A percentile compares a stretch with the other conserved stretches of the same genome.
Evolutionary conservation across 2,329 filamentous ascomycete species (phyloP).

Genomic region (Rhexocercosporidium sp.): DNA sequence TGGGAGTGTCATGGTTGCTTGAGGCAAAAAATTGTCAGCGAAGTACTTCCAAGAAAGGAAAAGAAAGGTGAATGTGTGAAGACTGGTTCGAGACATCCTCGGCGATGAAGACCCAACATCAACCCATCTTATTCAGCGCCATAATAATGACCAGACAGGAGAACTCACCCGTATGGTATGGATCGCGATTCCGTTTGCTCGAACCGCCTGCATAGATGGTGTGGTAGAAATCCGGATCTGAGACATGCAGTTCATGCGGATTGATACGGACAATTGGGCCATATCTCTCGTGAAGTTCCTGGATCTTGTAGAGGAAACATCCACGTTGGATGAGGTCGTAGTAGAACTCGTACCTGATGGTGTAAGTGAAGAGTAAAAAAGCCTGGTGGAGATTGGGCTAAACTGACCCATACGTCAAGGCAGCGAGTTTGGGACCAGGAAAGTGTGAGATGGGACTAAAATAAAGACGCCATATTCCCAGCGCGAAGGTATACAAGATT

Average conservation of each 20-base stretch:
- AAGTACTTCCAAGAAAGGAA: background rate
- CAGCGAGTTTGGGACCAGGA: slow-evolving; percentile 41
- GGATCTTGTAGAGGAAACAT: slow-evolving; percentile 50
- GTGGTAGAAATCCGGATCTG: slow-evolving; percentile 45
- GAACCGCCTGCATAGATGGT: slow-evolving; percentile 44
- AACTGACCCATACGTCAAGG: slow-evolving; percentile 29
- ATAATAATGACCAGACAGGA: too few relatives aligned
- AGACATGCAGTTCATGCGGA: slow-evolving; percentile 48
- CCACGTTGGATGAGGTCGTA: slow-evolving; percentile 50
- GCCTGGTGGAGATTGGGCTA: background rate
- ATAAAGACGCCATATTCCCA: slow-evolving; percentile 36
- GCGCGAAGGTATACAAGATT: slow-evolving; percentile 3
- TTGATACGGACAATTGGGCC: slow-evolving; percentile 47
- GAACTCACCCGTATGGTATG: slow-evolving; percentile 22
- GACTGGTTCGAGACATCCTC: background rate
- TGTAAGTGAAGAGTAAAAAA: background rate
- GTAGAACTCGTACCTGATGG: slow-evolving; percentile 42
- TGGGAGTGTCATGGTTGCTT: slow-evolving; percentile 11
- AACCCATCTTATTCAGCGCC: too few relatives aligned
- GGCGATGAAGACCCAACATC: background rate
- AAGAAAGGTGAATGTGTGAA: too few relatives aligned
- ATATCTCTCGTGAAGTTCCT: slow-evolving; percentile 49
- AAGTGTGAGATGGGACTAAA: slow-evolving; percentile 26
- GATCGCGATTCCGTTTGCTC: slow-evolving; percentile 24
- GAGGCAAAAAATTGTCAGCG: background rate